These are phyloP conservation scores for Coprinopsis marcescibilis DNA, from an alignment of 768 basidiomycete genomes.

Conservation along the genomic window DNA sequence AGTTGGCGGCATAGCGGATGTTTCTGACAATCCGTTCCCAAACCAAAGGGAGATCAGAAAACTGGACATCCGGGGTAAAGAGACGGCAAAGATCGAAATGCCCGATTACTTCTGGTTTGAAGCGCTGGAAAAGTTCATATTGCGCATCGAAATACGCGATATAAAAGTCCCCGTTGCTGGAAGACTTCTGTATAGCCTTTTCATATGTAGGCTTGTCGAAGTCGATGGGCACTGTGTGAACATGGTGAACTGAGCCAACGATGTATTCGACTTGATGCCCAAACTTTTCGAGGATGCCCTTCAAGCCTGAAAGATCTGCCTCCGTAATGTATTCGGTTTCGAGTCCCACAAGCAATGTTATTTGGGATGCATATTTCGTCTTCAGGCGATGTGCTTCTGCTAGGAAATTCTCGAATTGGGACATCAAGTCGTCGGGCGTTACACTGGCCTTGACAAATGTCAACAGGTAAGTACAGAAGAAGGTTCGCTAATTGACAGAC, in stretches of 20 bases:
- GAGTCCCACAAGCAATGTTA: conserved; percentile 79
- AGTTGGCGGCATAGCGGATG: conserved; percentile 59
- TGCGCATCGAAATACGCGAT: conserved; percentile 84
- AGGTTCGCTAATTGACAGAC: conserved; percentile 35
- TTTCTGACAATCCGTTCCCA: conserved; percentile 71
- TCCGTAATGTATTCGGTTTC: conserved; percentile 88
- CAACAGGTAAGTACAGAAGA: conserved; percentile 9
- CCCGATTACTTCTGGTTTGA: conserved; percentile 85
- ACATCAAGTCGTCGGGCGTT: conserved; percentile 41
- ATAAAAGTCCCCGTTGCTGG: conserved; percentile 43
- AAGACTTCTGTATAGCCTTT: conserved; percentile 45
- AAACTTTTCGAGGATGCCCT: conserved; percentile 43
- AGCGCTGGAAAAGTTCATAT: conserved; percentile 56
- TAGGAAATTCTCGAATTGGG: conserved; percentile 71
- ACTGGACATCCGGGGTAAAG: conserved; percentile 58
- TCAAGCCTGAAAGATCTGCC: conserved; percentile 56
- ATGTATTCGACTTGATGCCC: conserved; percentile 69
- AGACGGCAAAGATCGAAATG: conserved; percentile 92
- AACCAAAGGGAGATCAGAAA: conserved; percentile 53
- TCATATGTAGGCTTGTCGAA: conserved; percentile 75
- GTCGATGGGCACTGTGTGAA: conserved; percentile 84
- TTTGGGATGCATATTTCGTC: conserved; percentile 49
- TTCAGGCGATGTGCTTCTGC: conserved; percentile 77
- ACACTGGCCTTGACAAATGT: conserved; percentile 21
- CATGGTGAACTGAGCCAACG: conserved; percentile 93